Evolutionary conservation across 169 alveolate genomes (phyloP).

Genomic region (Cryptosporidium bovis): DNA sequence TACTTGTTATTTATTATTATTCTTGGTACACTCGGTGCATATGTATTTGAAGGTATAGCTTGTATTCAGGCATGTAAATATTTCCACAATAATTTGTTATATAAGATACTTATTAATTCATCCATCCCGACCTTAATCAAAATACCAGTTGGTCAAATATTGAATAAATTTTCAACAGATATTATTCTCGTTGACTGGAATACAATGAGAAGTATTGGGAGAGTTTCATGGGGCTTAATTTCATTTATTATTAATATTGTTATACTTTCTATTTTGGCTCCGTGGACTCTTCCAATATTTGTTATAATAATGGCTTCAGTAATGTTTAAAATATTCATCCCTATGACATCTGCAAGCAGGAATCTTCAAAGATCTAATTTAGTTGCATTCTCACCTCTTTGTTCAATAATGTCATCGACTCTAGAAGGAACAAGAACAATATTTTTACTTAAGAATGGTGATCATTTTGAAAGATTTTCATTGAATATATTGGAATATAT

Average conservation of each 20-base stretch:
- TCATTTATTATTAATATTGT: constrained; percentile 33
- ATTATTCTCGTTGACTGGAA: constrained; percentile 54
- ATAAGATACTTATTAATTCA: constrained; percentile 17
- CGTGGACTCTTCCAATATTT: constrained; percentile 67
- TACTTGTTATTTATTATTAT: constrained; percentile 25
- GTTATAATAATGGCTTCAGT: constrained; percentile 16
- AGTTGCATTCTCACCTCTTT: constrained; percentile 66
- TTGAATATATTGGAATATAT: constrained; percentile 40
- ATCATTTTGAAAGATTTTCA: constrained; percentile 38
- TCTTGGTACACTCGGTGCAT: constrained; percentile 25
- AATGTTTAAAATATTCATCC: constrained; percentile 1
- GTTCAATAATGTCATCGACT: constrained; percentile 74
- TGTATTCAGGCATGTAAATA: constrained; percentile 64
- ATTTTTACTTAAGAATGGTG: constrained; percentile 29
- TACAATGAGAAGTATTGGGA: constrained; percentile 62
- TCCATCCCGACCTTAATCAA: constrained; percentile 51
- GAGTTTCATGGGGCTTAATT: constrained; percentile 60
- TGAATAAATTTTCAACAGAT: constrained; percentile 59
- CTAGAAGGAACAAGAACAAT: constrained; percentile 60
- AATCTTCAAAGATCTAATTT: constrained; percentile 56
- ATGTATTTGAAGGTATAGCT: constrained; percentile 38
- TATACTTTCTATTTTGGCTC: constrained; percentile 44
- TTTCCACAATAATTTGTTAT: constrained; percentile 38
- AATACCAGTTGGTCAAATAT: constrained; percentile 58
- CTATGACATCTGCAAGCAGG: constrained; percentile 58